phyloP scores from a whole-genome alignment of 2,329 filamentous ascomycete species.

The Dichotomopilus funicola region DNA sequence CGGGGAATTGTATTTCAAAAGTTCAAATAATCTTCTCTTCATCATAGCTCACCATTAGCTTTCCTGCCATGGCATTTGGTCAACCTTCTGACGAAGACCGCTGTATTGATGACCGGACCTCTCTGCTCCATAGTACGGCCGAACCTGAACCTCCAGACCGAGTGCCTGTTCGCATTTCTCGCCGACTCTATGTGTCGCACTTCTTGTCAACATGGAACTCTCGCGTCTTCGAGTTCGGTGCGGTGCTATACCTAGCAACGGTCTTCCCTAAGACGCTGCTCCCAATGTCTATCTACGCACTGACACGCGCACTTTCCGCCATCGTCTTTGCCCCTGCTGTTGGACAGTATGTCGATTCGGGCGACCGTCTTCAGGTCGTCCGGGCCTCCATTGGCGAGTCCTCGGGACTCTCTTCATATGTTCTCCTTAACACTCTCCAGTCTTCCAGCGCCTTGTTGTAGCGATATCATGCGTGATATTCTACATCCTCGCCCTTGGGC shows the following conservation, averaged over 20 bases:
- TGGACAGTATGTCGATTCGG: constrained; percentile 52
- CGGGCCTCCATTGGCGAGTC: constrained; percentile 39
- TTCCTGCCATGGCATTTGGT: background rate
- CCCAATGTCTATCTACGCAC: constrained; percentile 60
- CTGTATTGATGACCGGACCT: background rate
- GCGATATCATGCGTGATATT: constrained; percentile 43
- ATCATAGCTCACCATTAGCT: background rate
- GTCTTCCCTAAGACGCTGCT: constrained; percentile 48
- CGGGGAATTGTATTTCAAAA: too few species aligned
- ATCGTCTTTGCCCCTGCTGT: constrained; percentile 52
- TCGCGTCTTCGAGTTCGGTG: constrained; percentile 29
- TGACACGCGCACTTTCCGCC: constrained; percentile 51
- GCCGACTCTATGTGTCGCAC: background rate
- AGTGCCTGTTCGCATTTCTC: background rate
- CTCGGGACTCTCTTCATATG: background rate
- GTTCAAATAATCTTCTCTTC: background rate
- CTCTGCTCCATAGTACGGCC: background rate
- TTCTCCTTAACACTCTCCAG: background rate
- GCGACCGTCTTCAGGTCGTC: constrained; percentile 44
- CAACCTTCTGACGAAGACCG: background rate
- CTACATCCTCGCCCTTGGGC: constrained; percentile 20
- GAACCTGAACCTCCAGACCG: background rate
- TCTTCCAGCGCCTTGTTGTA: constrained; percentile 36
- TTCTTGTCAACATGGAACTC: background rate
- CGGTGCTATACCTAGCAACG: constrained; percentile 33